Evolutionary conservation across 352 stramenopile genomes (phyloP).

Genomic region (Phytophthora pseudosyringae): DNA sequence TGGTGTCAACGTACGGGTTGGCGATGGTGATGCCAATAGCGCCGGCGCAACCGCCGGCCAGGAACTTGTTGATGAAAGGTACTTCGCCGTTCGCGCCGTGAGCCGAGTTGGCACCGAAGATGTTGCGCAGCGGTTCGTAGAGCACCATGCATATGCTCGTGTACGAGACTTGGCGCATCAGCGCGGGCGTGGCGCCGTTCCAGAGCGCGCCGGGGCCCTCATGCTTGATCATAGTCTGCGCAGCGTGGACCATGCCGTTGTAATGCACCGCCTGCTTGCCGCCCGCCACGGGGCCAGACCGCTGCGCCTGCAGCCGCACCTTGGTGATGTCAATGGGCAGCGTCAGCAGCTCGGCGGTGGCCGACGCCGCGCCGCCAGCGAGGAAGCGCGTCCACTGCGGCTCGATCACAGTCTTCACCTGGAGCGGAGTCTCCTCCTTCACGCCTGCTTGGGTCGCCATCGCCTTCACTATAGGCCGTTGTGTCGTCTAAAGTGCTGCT

Average conservation of each 20-base stretch:
- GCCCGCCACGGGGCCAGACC: conserved; percentile 32
- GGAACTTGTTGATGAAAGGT: conserved; percentile 80
- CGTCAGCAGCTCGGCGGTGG: conserved; percentile 80
- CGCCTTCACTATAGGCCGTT: conserved; percentile 6
- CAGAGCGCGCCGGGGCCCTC: conserved; percentile 72
- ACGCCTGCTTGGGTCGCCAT: conserved; percentile 43
- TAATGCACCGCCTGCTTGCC: conserved; percentile 58
- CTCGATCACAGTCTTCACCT: conserved; percentile 56
- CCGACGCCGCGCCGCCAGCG: conserved; percentile 68
- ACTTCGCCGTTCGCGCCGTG: conserved; percentile 52
- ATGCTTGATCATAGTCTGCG: conserved; percentile 68
- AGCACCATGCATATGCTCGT: conserved; percentile 88
- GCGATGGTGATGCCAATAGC: conserved; percentile 81
- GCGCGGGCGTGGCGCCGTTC: conserved; percentile 79
- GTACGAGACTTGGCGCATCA: conserved; percentile 87
- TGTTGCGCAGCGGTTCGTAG: conserved; percentile 84
- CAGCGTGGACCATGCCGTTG: conserved; percentile 79
- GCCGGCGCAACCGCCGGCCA: conserved; percentile 79
- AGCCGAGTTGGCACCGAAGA: conserved; percentile 60
- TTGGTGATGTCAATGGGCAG: conserved; percentile 90
- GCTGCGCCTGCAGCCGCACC: conserved; percentile 81
- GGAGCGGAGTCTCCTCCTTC: conserved; percentile 42
- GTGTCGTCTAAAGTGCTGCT: conserved; percentile 3
- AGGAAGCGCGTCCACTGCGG: conserved; percentile 76
- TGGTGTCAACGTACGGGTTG: conserved; percentile 74